phyloP scores from a whole-genome alignment of 371 early-diverging fungal species.

The Rhizomucor pusillus region DNA sequence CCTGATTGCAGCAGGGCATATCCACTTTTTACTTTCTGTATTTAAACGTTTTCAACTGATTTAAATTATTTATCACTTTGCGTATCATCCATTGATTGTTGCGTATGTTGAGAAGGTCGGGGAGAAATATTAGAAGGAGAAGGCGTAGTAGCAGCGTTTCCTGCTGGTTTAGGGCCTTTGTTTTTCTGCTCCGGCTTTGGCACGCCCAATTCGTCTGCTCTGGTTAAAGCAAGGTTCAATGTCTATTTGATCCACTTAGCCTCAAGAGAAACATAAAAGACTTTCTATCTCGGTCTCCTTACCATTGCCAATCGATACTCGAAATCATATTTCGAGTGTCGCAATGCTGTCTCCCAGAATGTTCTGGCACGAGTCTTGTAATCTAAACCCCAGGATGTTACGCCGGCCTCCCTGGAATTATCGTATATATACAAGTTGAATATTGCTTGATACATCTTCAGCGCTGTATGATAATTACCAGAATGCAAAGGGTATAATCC shows the following conservation, averaged over 20 bases:
- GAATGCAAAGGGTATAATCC: constrained; percentile 60
- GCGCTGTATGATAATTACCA: constrained; percentile 32
- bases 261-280: neutral
- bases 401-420: constrained; percentile 41
- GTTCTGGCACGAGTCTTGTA: constrained; percentile 34
- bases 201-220: constrained; percentile 34
- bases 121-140: no score
- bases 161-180: no score
- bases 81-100: no score
- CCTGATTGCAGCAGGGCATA: no score
- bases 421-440: neutral
- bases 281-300: constrained; percentile 9
- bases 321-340: constrained; percentile 45
- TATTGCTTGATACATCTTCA: neutral
- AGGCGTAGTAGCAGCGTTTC: no score
- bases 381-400: constrained; percentile 45
- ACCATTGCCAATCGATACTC: constrained; percentile 48
- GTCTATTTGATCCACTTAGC: no score
- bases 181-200: constrained; percentile 10
- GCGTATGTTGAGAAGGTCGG: no score
- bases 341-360: constrained; percentile 44
- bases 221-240: neutral
- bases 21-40: no score
- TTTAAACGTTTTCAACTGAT: no score
- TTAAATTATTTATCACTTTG: no score